Percentiles rank a stretch among this genome's conserved stretches.
phyloP scores from a whole-genome alignment of 23 red algal genomes.

The Rhodosorus marinus region DNA sequence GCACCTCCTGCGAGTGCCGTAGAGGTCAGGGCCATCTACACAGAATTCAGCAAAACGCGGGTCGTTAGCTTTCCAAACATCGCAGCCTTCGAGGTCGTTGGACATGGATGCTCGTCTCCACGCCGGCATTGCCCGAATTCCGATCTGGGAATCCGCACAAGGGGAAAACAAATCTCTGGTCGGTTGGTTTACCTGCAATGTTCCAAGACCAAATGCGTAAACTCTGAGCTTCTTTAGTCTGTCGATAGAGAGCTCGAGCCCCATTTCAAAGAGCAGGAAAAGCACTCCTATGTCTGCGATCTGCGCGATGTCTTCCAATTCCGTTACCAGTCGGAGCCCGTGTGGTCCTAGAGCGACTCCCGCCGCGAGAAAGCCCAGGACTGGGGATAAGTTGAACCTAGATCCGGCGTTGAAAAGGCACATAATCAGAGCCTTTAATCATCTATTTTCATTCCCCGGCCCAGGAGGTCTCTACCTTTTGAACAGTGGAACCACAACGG shows the following conservation, averaged over 20 bases:
- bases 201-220: constrained; percentile 90
- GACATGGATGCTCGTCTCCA: too few relatives aligned
- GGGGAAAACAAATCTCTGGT: too few relatives aligned
- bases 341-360: constrained; percentile 88
- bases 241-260: constrained; percentile 64
- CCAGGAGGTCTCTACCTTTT: constrained; percentile 47
- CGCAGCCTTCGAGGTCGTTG: too few relatives aligned
- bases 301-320: constrained; percentile 56
- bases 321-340: constrained; percentile 62
- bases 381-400: constrained; percentile 67
- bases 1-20: neutral
- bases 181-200: too few relatives aligned
- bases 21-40: neutral
- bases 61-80: too few relatives aligned
- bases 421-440: too few relatives aligned
- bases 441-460: too few relatives aligned
- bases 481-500: constrained; percentile 79
- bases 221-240: constrained; percentile 61
- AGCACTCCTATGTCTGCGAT: constrained; percentile 93
- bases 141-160: constrained; percentile 48
- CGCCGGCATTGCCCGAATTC: too few relatives aligned
- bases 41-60: constrained; percentile 47
- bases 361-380: constrained; percentile 83
- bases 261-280: constrained; percentile 99
- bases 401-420: too few relatives aligned